Percentiles rank a stretch among this genome's conserved stretches.
These are phyloP conservation scores for Orbilia quercus DNA, from an alignment of 2,329 filamentous ascomycete species.

Conservation along the genomic window DNA sequence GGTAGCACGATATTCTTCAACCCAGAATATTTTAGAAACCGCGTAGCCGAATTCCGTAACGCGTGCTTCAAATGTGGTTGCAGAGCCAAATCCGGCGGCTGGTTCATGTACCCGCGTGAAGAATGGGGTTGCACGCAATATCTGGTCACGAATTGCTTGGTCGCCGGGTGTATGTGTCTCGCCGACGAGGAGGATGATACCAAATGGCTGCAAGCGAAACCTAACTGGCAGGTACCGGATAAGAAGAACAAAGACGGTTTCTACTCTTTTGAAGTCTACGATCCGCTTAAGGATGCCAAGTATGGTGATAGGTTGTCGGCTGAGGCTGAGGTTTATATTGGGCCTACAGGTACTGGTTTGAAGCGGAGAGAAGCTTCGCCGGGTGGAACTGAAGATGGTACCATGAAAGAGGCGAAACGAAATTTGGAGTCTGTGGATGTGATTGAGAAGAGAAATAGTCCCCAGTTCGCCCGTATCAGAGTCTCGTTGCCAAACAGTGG, in stretches of 20 bases:
- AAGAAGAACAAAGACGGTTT: neutral
- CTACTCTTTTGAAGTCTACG: constrained; percentile 16
- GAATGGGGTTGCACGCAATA: constrained; percentile 21
- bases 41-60: constrained; percentile 10
- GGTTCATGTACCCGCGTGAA: constrained; percentile 1
- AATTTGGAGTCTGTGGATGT: no score
- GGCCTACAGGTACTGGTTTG: constrained; percentile 4
- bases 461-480: no score
- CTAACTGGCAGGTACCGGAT: constrained; percentile 5
- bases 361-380: neutral
- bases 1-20: constrained; percentile 23
- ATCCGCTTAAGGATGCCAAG: constrained; percentile 16
- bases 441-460: no score
- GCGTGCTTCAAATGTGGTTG: constrained; percentile 41
- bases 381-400: neutral
- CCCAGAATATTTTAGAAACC: constrained; percentile 11
- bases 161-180: constrained; percentile 39
- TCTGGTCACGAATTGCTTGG: constrained; percentile 18
- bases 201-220: constrained; percentile 13
- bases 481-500: no score
- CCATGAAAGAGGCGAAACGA: no score
- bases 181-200: neutral
- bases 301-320: constrained; percentile 29
- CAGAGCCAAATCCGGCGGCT: constrained; percentile 2
- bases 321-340: constrained; percentile 22